Conservation (phyloP, 306 rosid species). For the Ochetophila trinervis region DNA sequence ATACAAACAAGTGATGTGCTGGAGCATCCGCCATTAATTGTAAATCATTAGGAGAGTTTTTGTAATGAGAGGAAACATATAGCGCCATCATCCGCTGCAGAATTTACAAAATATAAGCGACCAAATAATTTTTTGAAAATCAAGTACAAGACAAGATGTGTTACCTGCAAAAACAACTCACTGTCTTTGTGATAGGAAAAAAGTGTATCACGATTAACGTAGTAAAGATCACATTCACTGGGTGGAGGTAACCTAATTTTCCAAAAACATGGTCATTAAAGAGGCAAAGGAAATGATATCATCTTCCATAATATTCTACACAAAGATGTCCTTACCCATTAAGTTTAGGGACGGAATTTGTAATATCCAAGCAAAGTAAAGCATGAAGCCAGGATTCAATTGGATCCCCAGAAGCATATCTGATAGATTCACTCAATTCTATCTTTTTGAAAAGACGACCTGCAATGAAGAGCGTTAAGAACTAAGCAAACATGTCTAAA, state of each 20-base stretch:
- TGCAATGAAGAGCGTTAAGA: constrained; percentile 29
- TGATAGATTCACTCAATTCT: constrained; percentile 78
- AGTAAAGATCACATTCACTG: constrained; percentile 81
- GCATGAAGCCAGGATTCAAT: constrained; percentile 86
- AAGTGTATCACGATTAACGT: constrained; percentile 93
- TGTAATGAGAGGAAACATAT: constrained; percentile 95
- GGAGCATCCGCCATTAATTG: constrained; percentile 99
- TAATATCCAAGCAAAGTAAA: constrained; percentile 84
- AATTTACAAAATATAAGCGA: constrained; percentile 29
- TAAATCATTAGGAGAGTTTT: constrained; percentile 94
- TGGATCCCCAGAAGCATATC: constrained; percentile 93
- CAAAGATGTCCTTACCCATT: constrained; percentile 50
- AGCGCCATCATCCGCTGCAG: constrained; percentile 97
- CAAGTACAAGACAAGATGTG: not conserved
- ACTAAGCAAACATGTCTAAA: constrained; percentile 20
- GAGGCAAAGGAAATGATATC: constrained; percentile 12
- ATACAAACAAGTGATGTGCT: constrained; percentile 90
- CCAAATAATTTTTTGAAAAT: constrained; percentile 8
- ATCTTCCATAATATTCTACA: constrained; percentile 12
- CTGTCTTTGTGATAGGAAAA: constrained; percentile 90
- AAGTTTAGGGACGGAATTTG: constrained; percentile 67
- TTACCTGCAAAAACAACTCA: constrained; percentile 95
- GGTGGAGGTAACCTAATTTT: constrained; percentile 76
- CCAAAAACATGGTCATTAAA: constrained; percentile 20
- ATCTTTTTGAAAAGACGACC: constrained; percentile 81